Evolutionary conservation across 2,329 filamentous ascomycete species (phyloP).

Genomic region (Hypoxylon rubiginosum): DNA sequence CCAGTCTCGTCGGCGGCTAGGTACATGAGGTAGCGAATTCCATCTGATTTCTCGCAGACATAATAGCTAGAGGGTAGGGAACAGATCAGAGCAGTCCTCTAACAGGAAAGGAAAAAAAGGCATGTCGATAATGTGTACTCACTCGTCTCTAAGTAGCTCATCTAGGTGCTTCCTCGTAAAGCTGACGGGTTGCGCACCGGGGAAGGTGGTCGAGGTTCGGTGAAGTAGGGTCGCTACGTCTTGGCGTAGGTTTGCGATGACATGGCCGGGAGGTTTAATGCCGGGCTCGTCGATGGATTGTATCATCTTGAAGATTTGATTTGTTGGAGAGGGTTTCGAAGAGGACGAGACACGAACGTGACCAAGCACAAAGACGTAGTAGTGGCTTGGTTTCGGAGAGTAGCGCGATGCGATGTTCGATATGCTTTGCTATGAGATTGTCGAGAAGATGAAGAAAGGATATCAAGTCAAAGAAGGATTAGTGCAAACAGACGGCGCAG

Average conservation of each 20-base stretch:
- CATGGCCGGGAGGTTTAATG: conserved; percentile 72
- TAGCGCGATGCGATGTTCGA: conserved; percentile 3
- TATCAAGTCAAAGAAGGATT: no score
- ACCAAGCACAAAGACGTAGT: conserved; percentile 8
- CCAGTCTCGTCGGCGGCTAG: conserved; percentile 75
- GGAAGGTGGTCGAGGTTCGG: conserved; percentile 78
- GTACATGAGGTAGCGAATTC: conserved; percentile 95
- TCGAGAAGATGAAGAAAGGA: background rate
- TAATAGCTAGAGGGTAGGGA: conserved; percentile 75
- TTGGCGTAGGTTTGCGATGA: conserved; percentile 73
- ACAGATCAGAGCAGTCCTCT: conserved; percentile 16
- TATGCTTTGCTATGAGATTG: background rate
- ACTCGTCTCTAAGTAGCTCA: conserved; percentile 86
- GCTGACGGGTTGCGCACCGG: conserved; percentile 93
- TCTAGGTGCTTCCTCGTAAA: conserved; percentile 85
- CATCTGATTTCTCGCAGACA: conserved; percentile 98
- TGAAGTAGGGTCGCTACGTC: conserved; percentile 83
- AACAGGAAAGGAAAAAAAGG: background rate
- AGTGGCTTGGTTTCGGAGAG: conserved; percentile 8
- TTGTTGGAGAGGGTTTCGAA: background rate
- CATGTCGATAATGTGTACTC: conserved; percentile 46
- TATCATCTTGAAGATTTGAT: conserved; percentile 48
- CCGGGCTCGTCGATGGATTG: conserved; percentile 72
- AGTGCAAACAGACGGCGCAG: background rate
- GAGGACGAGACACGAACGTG: background rate